Base-by-base conservation (phyloP, 495 filamentous ascomycete species). In the Apodospora peruviana region DNA sequence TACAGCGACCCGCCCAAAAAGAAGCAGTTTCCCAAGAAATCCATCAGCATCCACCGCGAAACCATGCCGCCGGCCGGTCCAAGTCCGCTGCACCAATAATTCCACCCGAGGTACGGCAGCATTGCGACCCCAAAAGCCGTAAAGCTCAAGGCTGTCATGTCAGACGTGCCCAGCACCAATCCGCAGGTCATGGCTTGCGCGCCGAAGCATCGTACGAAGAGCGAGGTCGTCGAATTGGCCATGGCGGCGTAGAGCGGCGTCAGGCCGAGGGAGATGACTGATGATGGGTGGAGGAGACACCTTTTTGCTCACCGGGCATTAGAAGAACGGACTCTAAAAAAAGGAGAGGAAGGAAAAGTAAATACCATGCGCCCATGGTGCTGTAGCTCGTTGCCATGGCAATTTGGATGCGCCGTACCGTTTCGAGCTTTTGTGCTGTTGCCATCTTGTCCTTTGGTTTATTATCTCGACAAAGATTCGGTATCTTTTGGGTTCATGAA, bases 121-220 rank as follows among this genome's bases (percentile, higher is more conserved):
- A 64, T 61, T 14, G 60, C 58, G 18, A 60, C 16, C 2, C 52
- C 60, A 39, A 64, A 64, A 14, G 47, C 50, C 7, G 43, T 48
- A 43, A 64, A 64, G 47, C 52, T 55, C 38, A 40, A 43, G 14
- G 47, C 18, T 8, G 51, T 56, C 55, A 64, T 56, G 29, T 38
- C 37, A 5, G 54, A 51, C 7, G 60, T 56, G 9, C 56, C 57
- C 14, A 63, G 47, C 12, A 63, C 36, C 12, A 60, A 34, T 0
- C 57, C 60, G 42, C 48, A 56, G 3, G 55, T 63, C 60, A 63
- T 61, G n/a, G 60, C 60, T 42, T 64, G 60, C 17, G 60, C 58
- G 34, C 60, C 60, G 35, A 58, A 64, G 42, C 60, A 64, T 5
- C 60, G 55, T 36, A 42, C 42, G 17, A 58, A 46, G 23, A 64